Conservation (phyloP, 2,329 filamentous ascomycete genomes). For the Aspergillus amoenus region DNA sequence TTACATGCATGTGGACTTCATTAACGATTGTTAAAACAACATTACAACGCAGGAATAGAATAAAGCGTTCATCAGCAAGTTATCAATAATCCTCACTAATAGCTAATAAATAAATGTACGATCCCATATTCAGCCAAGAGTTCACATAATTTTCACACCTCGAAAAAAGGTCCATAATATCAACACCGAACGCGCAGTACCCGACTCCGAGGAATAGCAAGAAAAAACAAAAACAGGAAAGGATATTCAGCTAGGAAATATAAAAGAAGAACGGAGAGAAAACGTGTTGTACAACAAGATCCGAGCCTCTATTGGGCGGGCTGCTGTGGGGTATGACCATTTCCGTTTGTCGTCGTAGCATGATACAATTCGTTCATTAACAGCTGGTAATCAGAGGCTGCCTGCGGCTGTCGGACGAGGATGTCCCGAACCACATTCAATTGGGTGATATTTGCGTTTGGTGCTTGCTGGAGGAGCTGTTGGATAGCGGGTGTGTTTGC, state of each 20-base stretch:
- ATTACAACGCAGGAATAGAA: background rate
- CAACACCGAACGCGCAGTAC: conserved; percentile 12
- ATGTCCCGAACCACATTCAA: conserved; percentile 72
- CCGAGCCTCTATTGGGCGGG: conserved; percentile 15
- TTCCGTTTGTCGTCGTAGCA: conserved; percentile 33
- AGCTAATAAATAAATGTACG: conserved; percentile 9
- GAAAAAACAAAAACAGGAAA: background rate
- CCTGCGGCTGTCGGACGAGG: conserved; percentile 63
- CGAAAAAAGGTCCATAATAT: conserved; percentile 7
- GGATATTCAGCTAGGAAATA: background rate
- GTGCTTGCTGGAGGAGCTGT: conserved; percentile 68
- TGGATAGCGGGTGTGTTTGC: conserved; percentile 65
- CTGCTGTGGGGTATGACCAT: conserved; percentile 20
- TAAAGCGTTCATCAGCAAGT: background rate
- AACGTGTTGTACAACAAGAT: conserved; percentile 19
- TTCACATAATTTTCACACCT: conserved; percentile 3
- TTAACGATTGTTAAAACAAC: background rate
- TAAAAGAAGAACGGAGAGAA: background rate
- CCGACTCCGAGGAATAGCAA: conserved; percentile 1
- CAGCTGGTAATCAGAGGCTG: conserved; percentile 57
- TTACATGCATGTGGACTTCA: background rate
- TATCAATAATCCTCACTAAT: background rate
- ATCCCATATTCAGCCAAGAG: conserved; percentile 12
- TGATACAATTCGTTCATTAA: conserved; percentile 44
- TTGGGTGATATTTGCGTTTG: conserved; percentile 67